These are phyloP conservation scores for Coemansia sp. DNA, from an alignment of 192 early-diverging fungal species.

Conservation along the genomic window DNA sequence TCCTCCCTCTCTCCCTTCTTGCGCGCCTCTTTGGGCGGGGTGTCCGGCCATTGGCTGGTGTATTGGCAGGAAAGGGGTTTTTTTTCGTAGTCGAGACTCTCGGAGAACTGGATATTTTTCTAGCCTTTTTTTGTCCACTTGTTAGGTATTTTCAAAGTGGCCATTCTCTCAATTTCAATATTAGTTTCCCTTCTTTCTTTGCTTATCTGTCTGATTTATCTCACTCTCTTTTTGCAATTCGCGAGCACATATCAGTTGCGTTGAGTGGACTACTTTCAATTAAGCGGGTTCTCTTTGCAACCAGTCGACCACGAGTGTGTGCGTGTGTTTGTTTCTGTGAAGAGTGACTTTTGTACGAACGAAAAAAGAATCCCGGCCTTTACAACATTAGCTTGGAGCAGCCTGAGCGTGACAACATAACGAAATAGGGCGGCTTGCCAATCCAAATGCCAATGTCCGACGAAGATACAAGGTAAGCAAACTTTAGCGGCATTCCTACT, in stretches of 20 bases:
- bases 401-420: neutral
- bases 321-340: neutral
- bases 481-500: neutral
- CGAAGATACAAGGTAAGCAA: slow-evolving; percentile 25
- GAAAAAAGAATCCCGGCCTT: neutral
- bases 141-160: too few species aligned
- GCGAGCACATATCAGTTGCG: neutral
- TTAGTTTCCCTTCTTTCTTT: neutral
- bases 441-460: slow-evolving; percentile 29
- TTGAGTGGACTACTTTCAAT: neutral
- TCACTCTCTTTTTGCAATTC: slow-evolving; percentile 2
- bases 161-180: too few species aligned
- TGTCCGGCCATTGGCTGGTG: too few species aligned
- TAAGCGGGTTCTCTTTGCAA: neutral
- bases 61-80: too few species aligned
- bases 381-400: neutral
- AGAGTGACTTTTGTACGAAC: too few species aligned
- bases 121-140: too few species aligned
- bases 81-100: too few species aligned
- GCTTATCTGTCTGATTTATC: neutral
- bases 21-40: too few species aligned
- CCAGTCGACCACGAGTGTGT: neutral
- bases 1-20: too few species aligned
- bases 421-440: neutral
- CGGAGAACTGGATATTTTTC: too few species aligned